Evolutionary conservation across 2,329 filamentous ascomycete genomes (phyloP).

Genomic region (Aspergillus transmontanensis): DNA sequence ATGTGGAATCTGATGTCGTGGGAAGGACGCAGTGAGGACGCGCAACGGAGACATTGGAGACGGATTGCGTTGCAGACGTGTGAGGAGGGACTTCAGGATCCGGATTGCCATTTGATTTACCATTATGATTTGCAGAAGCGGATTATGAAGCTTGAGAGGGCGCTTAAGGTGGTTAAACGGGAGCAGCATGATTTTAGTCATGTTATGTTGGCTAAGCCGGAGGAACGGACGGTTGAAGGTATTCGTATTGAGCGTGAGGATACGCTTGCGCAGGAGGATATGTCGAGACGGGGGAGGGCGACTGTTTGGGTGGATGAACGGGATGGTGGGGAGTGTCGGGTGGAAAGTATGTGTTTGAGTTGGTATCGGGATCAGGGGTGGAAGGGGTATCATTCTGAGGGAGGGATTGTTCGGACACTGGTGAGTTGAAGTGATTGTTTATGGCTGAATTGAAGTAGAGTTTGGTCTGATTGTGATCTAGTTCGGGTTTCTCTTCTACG

Average conservation of each 20-base stretch:
- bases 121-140: constrained; percentile 95
- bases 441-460: not conserved
- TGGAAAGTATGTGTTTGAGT: constrained; percentile 92
- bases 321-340: constrained; percentile 74
- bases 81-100: constrained; percentile 82
- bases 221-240: constrained; percentile 75
- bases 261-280: constrained; percentile 25
- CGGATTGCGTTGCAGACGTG: constrained; percentile 76
- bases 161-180: constrained; percentile 77
- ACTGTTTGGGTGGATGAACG: constrained; percentile 85
- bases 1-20: constrained; percentile 67
- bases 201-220: constrained; percentile 73
- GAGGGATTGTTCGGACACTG: constrained; percentile 86
- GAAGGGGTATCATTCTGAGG: constrained; percentile 94
- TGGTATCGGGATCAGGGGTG: constrained; percentile 81
- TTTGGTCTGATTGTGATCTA: constrained; percentile 9
- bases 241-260: constrained; percentile 71
- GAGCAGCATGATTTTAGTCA: constrained; percentile 93
- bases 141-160: constrained; percentile 85
- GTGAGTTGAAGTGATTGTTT: constrained; percentile 26
- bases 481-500: constrained; percentile 87
- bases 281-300: constrained; percentile 47
- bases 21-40: constrained; percentile 54
- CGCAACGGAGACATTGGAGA: constrained; percentile 82
- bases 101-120: constrained; percentile 85